A percentile compares a stretch with the other conserved stretches of the same genome.
Conservation (phyloP, 2,329 filamentous ascomycete genomes). For the Bipolaris victoriae region DNA sequence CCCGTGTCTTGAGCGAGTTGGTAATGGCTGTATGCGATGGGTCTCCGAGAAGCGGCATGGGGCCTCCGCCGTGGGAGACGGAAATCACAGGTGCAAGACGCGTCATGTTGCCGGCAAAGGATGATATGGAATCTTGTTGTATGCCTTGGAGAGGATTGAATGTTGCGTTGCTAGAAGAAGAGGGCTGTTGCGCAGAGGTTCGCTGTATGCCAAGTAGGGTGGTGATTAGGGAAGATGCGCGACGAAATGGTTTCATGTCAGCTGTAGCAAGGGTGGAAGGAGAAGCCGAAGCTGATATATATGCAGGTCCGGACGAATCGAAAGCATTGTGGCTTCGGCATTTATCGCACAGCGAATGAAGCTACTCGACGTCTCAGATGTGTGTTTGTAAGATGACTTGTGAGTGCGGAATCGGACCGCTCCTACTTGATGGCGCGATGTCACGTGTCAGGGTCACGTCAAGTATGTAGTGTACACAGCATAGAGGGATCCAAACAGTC, state of each 20-base stretch:
- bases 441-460: too few relatives aligned
- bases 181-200: slow-evolving; percentile 15
- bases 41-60: slow-evolving; percentile 65
- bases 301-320: not conserved
- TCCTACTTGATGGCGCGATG: too few relatives aligned
- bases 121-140: slow-evolving; percentile 37
- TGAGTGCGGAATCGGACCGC: slow-evolving; percentile 31
- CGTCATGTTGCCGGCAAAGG: slow-evolving; percentile 36
- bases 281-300: not conserved
- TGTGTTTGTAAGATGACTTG: slow-evolving; percentile 25
- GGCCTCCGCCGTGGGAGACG: slow-evolving; percentile 55
- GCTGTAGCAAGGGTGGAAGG: not conserved
- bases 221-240: slow-evolving; percentile 21
- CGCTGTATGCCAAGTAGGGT: slow-evolving; percentile 15
- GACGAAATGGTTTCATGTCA: slow-evolving; percentile 26
- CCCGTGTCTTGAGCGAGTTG: slow-evolving; percentile 58
- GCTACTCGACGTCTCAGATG: slow-evolving; percentile 5
- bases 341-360: not conserved
- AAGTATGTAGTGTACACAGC: too few relatives aligned
- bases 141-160: slow-evolving; percentile 34
- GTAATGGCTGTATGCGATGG: slow-evolving; percentile 59
- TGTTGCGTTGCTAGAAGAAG: slow-evolving; percentile 23
- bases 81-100: slow-evolving; percentile 49
- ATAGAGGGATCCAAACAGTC: too few relatives aligned
- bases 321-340: slow-evolving; percentile 19